A percentile compares a stretch with the other conserved stretches of the same genome.
phyloP scores from a whole-genome alignment of 2,329 filamentous ascomycete genomes.

The Didymosphaeria variabile region DNA sequence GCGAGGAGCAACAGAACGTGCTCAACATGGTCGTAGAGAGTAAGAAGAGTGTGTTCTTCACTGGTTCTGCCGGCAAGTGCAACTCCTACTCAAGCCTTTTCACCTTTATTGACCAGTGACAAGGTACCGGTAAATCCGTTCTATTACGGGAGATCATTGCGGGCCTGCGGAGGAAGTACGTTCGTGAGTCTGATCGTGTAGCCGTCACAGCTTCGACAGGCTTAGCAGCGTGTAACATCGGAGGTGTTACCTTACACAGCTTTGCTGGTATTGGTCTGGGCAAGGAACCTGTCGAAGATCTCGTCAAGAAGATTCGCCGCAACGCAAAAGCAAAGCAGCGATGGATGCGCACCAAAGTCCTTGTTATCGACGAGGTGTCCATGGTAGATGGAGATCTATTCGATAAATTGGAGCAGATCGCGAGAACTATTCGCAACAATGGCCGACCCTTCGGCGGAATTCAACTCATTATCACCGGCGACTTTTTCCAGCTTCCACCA shows the following conservation, averaged over 20 bases:
- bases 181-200: constrained; percentile 79
- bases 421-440: constrained; percentile 85
- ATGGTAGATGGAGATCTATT: constrained; percentile 99
- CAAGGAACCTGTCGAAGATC: constrained; percentile 80
- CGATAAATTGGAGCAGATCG: constrained; percentile 92
- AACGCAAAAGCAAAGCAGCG: constrained; percentile 88
- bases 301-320: constrained; percentile 89
- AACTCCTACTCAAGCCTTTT: constrained; percentile 10
- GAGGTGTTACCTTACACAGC: constrained; percentile 93
- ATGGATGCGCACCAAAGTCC: constrained; percentile 86
- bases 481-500: constrained; percentile 96
- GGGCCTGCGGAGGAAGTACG: constrained; percentile 78
- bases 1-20: constrained; percentile 85
- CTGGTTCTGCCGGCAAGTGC: constrained; percentile 79
- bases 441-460: constrained; percentile 94
- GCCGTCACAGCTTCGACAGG: constrained; percentile 96
- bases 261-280: constrained; percentile 95
- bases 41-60: constrained; percentile 94
- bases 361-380: constrained; percentile 94
- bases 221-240: constrained; percentile 94
- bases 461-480: constrained; percentile 92
- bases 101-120: constrained; percentile 1
- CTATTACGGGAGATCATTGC: constrained; percentile 91
- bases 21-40: constrained; percentile 82
- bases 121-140: constrained; percentile 91